Conservation (phyloP, 108 stramenopile genomes). For the Chaetoceros tenuissimus region DNA sequence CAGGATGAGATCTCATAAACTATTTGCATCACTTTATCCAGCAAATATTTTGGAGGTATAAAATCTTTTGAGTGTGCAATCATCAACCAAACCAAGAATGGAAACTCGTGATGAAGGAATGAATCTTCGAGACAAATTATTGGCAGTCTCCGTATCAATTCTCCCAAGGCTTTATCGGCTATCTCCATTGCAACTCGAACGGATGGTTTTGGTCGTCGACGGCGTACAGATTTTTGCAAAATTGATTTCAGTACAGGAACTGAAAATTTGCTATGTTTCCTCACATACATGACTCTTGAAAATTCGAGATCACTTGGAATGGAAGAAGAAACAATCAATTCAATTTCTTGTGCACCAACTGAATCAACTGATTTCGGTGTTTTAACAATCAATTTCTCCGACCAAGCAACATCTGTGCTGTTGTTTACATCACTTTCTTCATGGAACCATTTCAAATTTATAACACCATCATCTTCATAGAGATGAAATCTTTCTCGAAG, state of each 20-base stretch:
- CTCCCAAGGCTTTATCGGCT: conserved; percentile 45
- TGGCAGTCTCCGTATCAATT: conserved; percentile 75
- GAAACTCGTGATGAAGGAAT: conserved; percentile 73
- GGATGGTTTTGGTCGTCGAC: conserved; percentile 66
- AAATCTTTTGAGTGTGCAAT: conserved; percentile 75
- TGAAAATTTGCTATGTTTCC: neutral
- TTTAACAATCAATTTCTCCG: neutral
- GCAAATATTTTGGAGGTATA: conserved; percentile 17
- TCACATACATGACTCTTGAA: neutral
- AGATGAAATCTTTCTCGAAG: too few relatives aligned
- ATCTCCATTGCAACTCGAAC: conserved; percentile 82
- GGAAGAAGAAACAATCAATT: neutral
- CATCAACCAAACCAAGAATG: conserved; percentile 86
- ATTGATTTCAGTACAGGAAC: conserved; percentile 78
- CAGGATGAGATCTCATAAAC: conserved; percentile 80
- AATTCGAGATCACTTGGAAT: neutral
- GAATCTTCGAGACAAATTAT: conserved; percentile 88
- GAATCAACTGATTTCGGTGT: neutral
- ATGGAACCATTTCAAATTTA: neutral
- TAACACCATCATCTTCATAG: neutral
- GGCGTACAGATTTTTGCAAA: conserved; percentile 75
- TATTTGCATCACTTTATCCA: conserved; percentile 39
- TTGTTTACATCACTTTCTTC: neutral
- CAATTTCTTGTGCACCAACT: neutral
- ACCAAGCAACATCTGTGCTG: neutral